Percentiles rank a stretch among this genome's conserved stretches.
phyloP scores from a whole-genome alignment of 768 basidiomycete species.

The Suillus paluster region DNA sequence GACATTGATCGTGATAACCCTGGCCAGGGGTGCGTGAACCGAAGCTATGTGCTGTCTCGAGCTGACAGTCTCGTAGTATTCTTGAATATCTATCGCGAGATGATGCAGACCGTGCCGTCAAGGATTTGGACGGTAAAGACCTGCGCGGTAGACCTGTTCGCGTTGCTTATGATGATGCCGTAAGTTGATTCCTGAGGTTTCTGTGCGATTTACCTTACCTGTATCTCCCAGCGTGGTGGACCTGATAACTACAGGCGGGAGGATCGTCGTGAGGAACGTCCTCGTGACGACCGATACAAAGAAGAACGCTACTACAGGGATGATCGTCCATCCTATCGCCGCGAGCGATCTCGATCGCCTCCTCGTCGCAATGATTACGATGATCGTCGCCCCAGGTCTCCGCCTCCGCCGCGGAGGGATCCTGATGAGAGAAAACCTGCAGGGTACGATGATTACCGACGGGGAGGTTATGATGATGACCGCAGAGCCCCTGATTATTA shows the following conservation, averaged over 20 bases:
- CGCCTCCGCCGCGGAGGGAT: constrained; percentile 75
- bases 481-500: constrained; percentile 83
- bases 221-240: constrained; percentile 55
- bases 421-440: constrained; percentile 85
- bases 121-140: constrained; percentile 83
- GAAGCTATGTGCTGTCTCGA: constrained; percentile 8
- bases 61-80: constrained; percentile 52
- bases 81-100: constrained; percentile 89
- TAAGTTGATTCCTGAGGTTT: constrained; percentile 38
- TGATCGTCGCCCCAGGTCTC: constrained; percentile 83
- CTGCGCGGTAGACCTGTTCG: constrained; percentile 83
- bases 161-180: constrained; percentile 67
- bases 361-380: constrained; percentile 72
- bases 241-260: constrained; percentile 79
- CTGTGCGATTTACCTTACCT: constrained; percentile 5
- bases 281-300: constrained; percentile 60
- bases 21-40: constrained; percentile 76
- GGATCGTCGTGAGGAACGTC: constrained; percentile 55
- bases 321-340: constrained; percentile 54
- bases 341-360: constrained; percentile 86
- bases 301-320: constrained; percentile 62
- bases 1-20: constrained; percentile 90
- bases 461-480: constrained; percentile 80
- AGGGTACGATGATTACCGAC: constrained; percentile 91
- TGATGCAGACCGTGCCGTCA: constrained; percentile 93